Conservation (phyloP, 306 rosid genomes). For the Canavalia ensiformis region DNA sequence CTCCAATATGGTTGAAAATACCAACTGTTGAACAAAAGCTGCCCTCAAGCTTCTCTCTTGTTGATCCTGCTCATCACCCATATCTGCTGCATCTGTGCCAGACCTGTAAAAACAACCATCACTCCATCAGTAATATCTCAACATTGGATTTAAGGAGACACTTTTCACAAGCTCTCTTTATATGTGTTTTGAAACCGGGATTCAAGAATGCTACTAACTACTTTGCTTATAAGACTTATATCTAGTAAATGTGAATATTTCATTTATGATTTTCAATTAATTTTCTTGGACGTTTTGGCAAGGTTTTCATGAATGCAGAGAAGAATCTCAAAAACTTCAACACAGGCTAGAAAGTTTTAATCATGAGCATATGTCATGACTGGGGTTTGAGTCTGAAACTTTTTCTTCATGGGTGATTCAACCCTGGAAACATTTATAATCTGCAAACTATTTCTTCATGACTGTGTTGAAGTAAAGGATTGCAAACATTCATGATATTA, state of each 20-base stretch:
- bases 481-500: background rate
- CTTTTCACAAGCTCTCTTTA: slow-evolving; percentile 25
- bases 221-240: background rate
- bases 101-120: slow-evolving; percentile 58
- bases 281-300: background rate
- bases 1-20: slow-evolving; percentile 71
- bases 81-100: slow-evolving; percentile 45
- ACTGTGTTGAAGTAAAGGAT: background rate
- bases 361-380: background rate
- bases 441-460: background rate
- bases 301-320: background rate
- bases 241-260: slow-evolving; percentile 6
- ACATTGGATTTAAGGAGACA: slow-evolving; percentile 14
- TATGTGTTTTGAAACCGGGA: slow-evolving; percentile 17
- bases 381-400: too few species aligned
- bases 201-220: background rate
- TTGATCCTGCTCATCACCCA: slow-evolving; percentile 58
- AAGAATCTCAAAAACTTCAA: background rate
- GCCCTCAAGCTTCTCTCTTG: slow-evolving; percentile 74
- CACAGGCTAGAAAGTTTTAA: background rate
- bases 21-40: slow-evolving; percentile 71
- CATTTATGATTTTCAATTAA: background rate
- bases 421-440: background rate
- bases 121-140: slow-evolving; percentile 26
- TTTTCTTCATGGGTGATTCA: background rate